Evolutionary conservation across 805 yeast species (phyloP).

Genomic region (Metschnikowia lochheadii): DNA sequence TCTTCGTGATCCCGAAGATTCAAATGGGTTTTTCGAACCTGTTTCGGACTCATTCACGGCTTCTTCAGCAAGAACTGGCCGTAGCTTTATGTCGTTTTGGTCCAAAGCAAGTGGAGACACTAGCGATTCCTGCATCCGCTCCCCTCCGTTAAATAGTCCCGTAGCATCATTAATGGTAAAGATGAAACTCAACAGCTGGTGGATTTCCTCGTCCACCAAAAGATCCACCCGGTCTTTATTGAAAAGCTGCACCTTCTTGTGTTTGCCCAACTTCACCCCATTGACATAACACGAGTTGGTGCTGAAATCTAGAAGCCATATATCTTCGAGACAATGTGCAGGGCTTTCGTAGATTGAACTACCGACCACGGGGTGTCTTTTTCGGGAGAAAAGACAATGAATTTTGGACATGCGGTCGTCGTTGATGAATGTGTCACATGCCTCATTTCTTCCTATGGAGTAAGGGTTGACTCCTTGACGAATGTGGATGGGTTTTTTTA

Average conservation of each 20-base stretch:
- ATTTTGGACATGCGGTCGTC: constrained; percentile 80
- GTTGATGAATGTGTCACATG: constrained; percentile 54
- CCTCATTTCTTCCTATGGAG: constrained; percentile 68
- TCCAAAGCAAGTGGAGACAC: constrained; percentile 27
- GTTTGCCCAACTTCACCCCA: constrained; percentile 53
- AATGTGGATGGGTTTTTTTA: constrained; percentile 49
- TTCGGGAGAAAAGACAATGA: constrained; percentile 68
- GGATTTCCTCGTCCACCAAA: constrained; percentile 54
- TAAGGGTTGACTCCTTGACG: constrained; percentile 64
- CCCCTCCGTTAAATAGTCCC: constrained; percentile 57
- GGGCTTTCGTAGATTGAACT: constrained; percentile 61
- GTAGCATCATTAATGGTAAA: constrained; percentile 56
- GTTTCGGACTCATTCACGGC: constrained; percentile 7
- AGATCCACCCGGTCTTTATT: constrained; percentile 65
- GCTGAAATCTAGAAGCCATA: constrained; percentile 78
- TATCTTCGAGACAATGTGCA: constrained; percentile 66
- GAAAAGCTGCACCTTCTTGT: constrained; percentile 55
- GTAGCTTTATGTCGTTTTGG: constrained; percentile 24
- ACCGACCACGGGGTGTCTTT: constrained; percentile 54
- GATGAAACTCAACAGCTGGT: constrained; percentile 50
- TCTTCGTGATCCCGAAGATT: constrained; percentile 26
- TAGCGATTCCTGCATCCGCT: constrained; percentile 16
- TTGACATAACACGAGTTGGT: constrained; percentile 78
- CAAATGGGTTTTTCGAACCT: constrained; percentile 26
- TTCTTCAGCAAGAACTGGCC: constrained; percentile 23